Evolutionary conservation across 228 moss, liverwort and hornwort genomes (phyloP), one percentile per base, ranked within the genome.

Genomic region (Sphagnum fallax): DNA sequence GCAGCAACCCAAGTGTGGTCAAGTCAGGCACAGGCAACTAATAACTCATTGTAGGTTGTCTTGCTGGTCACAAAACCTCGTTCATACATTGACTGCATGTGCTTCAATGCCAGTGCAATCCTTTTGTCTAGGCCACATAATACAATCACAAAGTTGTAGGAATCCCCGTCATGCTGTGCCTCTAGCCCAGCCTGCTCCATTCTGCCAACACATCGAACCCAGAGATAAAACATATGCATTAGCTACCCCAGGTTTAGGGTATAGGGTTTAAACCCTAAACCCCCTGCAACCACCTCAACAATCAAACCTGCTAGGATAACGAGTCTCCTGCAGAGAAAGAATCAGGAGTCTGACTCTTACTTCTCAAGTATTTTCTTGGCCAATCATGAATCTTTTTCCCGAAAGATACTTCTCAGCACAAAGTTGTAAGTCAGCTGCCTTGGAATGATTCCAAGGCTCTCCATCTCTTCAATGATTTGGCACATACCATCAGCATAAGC

Each of bases 141-240:
- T 51, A 90, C 91, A 60, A 96, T 87, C 59, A 96, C 96, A 67
- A 92, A 96, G 78, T 96, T 96, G 78, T 96, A 96, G 4, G 96
- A 88, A 71, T 96, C 96, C 16, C 89, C 88, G 63, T 93, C 93
- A 8, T 91, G 96, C 75, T 88, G 89, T 58, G 88, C 89, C 72
- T 87, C 88, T 48, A 84, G 68, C 47, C 93, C 91, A 80, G 83
- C 81, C 71, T 82, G 74, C 80, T 84, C 85, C 96, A 96, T 96
- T 76, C 91, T 94, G 77, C 63, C 71, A 62, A 4, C 14, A 49
- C 59, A 5, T 60, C 12, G 47, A 69, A 5, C 69, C 32, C 32
- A 32, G 32, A 32, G 32, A 32, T 32, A 32, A 32, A 32, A 32
- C 32, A 32, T 32, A 32, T 32, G 32, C 32, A 32, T 32, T 0